Percentiles rank a stretch among this genome's conserved stretches.
Conservation (phyloP, 306 rosid species). For the Prunus armeniaca region DNA sequence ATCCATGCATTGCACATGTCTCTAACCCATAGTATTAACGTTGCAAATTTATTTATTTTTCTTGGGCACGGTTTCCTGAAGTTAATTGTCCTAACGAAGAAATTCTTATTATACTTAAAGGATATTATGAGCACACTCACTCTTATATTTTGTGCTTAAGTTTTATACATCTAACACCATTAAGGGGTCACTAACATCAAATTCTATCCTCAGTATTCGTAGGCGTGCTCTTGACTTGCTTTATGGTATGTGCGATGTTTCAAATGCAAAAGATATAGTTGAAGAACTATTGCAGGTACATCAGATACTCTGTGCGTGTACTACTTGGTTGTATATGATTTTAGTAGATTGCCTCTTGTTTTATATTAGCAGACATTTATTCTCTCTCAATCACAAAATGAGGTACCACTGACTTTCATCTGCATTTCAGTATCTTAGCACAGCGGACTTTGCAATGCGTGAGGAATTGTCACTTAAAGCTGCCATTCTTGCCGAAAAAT, state of each 20-base stretch:
- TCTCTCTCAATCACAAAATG: slow-evolving; percentile 18
- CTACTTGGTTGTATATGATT: not conserved
- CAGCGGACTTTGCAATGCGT: slow-evolving; percentile 98
- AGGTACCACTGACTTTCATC: slow-evolving; percentile 27
- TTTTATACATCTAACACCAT: slow-evolving; percentile 2
- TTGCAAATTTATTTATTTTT: not conserved
- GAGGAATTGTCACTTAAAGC: slow-evolving; percentile 98
- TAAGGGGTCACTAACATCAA: slow-evolving; percentile 27
- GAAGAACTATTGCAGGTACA: slow-evolving; percentile 95
- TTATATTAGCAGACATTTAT: slow-evolving; percentile 12
- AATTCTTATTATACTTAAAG: not conserved
- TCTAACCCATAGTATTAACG: not conserved
- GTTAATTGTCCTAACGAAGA: not conserved
- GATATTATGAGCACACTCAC: not conserved
- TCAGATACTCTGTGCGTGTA: slow-evolving; percentile 1
- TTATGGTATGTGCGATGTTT: slow-evolving; percentile 98
- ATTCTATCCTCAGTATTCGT: slow-evolving; percentile 66
- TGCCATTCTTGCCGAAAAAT: slow-evolving; percentile 98
- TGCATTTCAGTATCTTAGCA: slow-evolving; percentile 85
- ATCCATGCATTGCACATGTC: not conserved
- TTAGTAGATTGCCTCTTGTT: not conserved
- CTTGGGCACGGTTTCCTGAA: not conserved
- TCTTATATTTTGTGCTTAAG: not conserved
- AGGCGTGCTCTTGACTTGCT: slow-evolving; percentile 99
- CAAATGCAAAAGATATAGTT: slow-evolving; percentile 98